Conservation (phyloP, 306 rosid genomes). For the Adenanthera pavonina region DNA sequence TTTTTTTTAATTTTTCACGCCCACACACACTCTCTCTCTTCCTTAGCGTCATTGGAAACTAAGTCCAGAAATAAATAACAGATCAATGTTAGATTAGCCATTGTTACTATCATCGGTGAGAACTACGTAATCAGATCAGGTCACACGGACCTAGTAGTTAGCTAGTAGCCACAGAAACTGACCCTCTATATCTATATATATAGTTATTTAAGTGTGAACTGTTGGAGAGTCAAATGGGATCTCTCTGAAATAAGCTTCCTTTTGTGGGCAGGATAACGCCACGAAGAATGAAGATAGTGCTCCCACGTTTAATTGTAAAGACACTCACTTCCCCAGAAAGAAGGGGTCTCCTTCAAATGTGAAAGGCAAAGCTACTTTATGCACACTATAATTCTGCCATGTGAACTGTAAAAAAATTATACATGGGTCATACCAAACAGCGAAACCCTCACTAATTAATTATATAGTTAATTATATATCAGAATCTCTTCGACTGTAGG, state of each 20-base stretch:
- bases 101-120: background rate
- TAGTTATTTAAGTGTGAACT: background rate
- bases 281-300: conserved; percentile 10
- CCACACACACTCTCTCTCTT: background rate
- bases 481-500: background rate
- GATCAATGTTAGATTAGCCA: background rate
- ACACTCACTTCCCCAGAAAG: conserved; percentile 21
- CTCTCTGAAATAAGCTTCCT: conserved; percentile 17
- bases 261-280: conserved; percentile 23
- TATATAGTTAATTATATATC: conserved; percentile 14
- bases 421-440: conserved; percentile 11
- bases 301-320: conserved; percentile 1
- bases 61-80: background rate
- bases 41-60: background rate
- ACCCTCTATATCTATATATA: background rate
- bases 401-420: background rate
- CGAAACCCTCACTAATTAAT: background rate
- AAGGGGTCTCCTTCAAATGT: background rate
- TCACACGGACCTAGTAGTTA: background rate
- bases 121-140: conserved; percentile 5
- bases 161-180: background rate
- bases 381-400: conserved; percentile 27
- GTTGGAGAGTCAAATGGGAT: background rate
- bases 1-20: background rate
- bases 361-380: conserved; percentile 32